Evolutionary conservation across 225 moss, liverwort and hornwort species (phyloP).

Genomic region (Sphagnum tenellum): DNA sequence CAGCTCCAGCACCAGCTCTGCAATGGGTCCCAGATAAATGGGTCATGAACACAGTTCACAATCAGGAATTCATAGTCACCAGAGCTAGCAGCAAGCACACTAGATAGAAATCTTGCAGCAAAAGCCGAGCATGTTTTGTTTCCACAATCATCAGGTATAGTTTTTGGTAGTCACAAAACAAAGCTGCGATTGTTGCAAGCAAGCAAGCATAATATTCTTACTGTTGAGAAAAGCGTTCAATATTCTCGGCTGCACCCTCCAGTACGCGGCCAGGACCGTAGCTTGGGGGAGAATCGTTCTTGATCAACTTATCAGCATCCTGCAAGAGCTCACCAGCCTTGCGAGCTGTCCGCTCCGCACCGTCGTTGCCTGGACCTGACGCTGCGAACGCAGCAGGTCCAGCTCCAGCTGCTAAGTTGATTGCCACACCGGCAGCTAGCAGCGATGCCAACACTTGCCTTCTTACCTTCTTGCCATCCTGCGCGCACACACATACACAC

Average conservation of each 20-base stretch:
- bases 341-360: conserved; percentile 42
- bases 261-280: conserved; percentile 22
- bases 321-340: conserved; percentile 41
- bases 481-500: not conserved
- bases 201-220: conserved; percentile 2
- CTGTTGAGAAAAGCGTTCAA: conserved; percentile 16
- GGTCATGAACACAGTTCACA: too few relatives aligned
- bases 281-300: conserved; percentile 42
- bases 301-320: conserved; percentile 46
- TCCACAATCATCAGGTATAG: too few relatives aligned
- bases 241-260: conserved; percentile 1
- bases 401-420: conserved; percentile 14
- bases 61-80: too few relatives aligned
- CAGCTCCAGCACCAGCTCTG: too few relatives aligned
- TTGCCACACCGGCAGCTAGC: conserved; percentile 47
- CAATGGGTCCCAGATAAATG: too few relatives aligned
- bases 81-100: too few relatives aligned
- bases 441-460: conserved; percentile 64
- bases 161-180: too few relatives aligned
- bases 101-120: too few relatives aligned
- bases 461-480: conserved; percentile 42
- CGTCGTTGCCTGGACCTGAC: conserved; percentile 46
- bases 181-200: too few relatives aligned
- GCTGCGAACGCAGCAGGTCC: conserved; percentile 36
- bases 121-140: too few relatives aligned